Evolutionary conservation across 352 stramenopile genomes (phyloP), one percentile per base, ranked within the genome.

Genomic region (Plasmopara halstedii): DNA sequence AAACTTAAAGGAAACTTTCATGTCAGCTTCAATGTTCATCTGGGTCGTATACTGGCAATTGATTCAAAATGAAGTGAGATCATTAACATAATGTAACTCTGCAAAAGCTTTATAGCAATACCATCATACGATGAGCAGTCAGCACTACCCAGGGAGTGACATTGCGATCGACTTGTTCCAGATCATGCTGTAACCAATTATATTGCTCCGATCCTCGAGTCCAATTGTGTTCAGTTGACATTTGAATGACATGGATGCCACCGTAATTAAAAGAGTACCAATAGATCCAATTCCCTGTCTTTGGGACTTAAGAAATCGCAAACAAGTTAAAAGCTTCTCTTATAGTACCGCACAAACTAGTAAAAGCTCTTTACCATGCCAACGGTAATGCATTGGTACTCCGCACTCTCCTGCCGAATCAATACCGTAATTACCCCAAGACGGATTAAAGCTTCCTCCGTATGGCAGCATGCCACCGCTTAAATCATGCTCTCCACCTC

Each of bases 261-360:
- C 57, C 71, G 44, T 94, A 92, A 41, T 95, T 58, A 47, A 95
- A 97, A n/a, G 78, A 95, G 64, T 96, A 88, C 82, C 85, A 91
- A 49, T 84, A 90, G 43, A 88, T 64, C 41, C 58, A 72, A 17
- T 84, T 78, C 7, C 77, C 77, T 11, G 59, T 88, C 4, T 70
- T 62, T 3, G 77, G 77, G 20, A 53, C 76, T 88, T 46, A 17
- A 51, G n/a, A 50, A 11, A 32, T 20, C 21, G 50, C 40, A 48
- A 36, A 32, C 20, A 18, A 27, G 18, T 43, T 19, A 34, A 36
- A n/a, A 2, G 5, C 37, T 6, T 2, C 20, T 32, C n/a, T n/a
- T n/a, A n/a, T 5, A 4, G 25, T 29, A 10, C 11, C 25, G 25
- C 11, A 29, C 25, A 29, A 29, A 10, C 1, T n/a, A 19, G 42